Evolutionary conservation across 2,329 filamentous ascomycete species (phyloP), one percentile per base, ranked within the genome.

Genomic region (Salinomyces thailandicus): DNA sequence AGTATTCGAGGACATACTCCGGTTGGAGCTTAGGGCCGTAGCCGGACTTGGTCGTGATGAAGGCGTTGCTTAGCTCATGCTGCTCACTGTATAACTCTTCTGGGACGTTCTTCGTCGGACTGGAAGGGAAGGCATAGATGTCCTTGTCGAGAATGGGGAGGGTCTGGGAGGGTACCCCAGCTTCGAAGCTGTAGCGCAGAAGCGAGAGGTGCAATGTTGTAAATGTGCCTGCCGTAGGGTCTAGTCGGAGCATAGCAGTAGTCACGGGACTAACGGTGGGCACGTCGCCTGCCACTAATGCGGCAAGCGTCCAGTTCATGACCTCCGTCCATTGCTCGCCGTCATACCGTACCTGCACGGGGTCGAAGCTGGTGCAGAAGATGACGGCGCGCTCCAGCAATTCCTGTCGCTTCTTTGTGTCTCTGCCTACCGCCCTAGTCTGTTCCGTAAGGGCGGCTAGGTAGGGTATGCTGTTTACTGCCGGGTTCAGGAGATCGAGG

Each of bases 191-290:
- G 8, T 78, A 55, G 28, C 67, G 72, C 18, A 71, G 66, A 19
- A 84, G 64, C 11, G 61, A 52, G 24, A 79, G 56, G 48, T 85
- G 80, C 18, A 67, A 67, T 4, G 71, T 71, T 4, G 80, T 85
- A 47, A 85, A 75, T 35, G 80, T 72, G 33, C 72, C 72, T 18
- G 72, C 75, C 9, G 70, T 69, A 2, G 80, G 77, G 46, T 87
- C 81, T 38, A 87, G 63, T 36, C 72, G 72, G 9, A 77, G 60
- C 44, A 87, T 68, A 3, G 77, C 78, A 50, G 60, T 56, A 36
- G 61, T 57, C 19, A 69, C 57, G 4, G 60, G 55, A 9, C 54
- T 51, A 34, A 68, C 29, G 33, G 49, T 36, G 26, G 35, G 22
- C 26, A 46, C 36, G n/a, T 36, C 33, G 30, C 11, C 31, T 3